Base-by-base conservation (phyloP, 495 filamentous ascomycete species). In the Aspergillus homomorphus region DNA sequence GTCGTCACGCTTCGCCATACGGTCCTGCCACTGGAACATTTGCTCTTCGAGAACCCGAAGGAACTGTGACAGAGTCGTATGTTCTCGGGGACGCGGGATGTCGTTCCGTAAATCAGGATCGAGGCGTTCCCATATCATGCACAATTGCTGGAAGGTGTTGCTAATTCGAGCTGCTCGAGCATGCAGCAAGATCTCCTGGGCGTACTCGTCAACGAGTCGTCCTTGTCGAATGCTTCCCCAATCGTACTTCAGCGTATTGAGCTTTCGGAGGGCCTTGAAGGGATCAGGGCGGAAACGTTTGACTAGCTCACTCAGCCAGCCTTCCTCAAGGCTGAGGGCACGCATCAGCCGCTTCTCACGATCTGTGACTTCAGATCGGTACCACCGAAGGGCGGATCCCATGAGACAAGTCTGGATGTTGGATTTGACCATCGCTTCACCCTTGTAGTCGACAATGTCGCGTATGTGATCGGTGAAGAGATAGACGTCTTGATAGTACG, bases 361-460 rank as follows among this genome's bases (percentile, higher is more conserved):
- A n/a, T 33, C 50, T 1, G 50, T 52, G 15, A 52, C 26, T 38
- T 52, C 16, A 38, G 50, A 52, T 10, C 26, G 28, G 12, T 22
- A 38, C 50, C 50, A 52, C 18, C 38, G 24, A 14, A 52, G 14
- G 10, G 50, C 50, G 16, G 50, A 3, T 3, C 50, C 50, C 5
- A 26, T n/a, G 15, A 52, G 50, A 12, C 24, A 33, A 8, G 50
- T 38, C 21, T 52, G 50, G 14, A 52, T 52, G 21, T 52, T 52
- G 1, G 50, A 14, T 16, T 52, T 52, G 23, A 52, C 26, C 50
- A 38, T 52, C 2, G 24, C 6, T 38, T 38, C 33, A 6, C 33
- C 33, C 16, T 52, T 51, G 48, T 51, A 51, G 6, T 23, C 22
- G 5, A 22, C 18, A 14, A 52, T 52, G 21, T 52, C 50, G 4